Conservation (phyloP, 1,139 yeast species). For the Protomyces gravidus region DNA sequence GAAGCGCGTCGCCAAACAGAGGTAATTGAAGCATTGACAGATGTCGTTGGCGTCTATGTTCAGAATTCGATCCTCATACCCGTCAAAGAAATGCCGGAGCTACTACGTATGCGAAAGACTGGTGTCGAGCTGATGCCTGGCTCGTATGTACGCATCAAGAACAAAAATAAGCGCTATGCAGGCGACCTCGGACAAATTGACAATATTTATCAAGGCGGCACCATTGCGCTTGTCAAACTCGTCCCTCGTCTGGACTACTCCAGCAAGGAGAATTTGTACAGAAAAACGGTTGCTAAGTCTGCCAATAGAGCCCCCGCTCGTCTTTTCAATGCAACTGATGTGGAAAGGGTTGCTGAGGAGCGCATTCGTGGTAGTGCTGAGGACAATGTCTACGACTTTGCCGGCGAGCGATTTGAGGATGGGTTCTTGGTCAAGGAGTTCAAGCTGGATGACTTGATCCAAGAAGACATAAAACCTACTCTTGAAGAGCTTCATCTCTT, state of each 20-base stretch:
- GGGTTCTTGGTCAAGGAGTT: conserved; percentile 85
- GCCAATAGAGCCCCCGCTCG: conserved; percentile 72
- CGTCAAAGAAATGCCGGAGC: conserved; percentile 89
- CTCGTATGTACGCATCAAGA: conserved; percentile 64
- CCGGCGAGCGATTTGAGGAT: conserved; percentile 81
- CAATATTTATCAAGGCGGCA: conserved; percentile 86
- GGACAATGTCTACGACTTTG: conserved; percentile 65
- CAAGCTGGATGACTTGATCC: conserved; percentile 58
- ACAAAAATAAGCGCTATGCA: conserved; percentile 85
- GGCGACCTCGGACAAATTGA: conserved; percentile 93
- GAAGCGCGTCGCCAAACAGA: conserved; percentile 95
- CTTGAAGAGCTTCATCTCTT: conserved; percentile 85
- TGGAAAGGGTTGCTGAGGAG: conserved; percentile 58
- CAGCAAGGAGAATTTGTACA: conserved; percentile 50
- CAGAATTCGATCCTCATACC: conserved; percentile 63
- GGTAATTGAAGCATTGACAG: conserved; percentile 78
- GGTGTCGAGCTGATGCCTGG: conserved; percentile 90
- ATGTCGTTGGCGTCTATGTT: conserved; percentile 82
- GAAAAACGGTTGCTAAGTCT: conserved; percentile 45
- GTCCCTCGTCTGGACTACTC: conserved; percentile 94
- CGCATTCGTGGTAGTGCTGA: conserved; percentile 58
- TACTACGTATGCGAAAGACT: conserved; percentile 83
- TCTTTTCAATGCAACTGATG: conserved; percentile 67
- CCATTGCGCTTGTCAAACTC: conserved; percentile 84
- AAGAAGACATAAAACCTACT: conserved; percentile 79